Conservation (phyloP, 108 stramenopile genomes). For the Nitzschia inconspicua region DNA sequence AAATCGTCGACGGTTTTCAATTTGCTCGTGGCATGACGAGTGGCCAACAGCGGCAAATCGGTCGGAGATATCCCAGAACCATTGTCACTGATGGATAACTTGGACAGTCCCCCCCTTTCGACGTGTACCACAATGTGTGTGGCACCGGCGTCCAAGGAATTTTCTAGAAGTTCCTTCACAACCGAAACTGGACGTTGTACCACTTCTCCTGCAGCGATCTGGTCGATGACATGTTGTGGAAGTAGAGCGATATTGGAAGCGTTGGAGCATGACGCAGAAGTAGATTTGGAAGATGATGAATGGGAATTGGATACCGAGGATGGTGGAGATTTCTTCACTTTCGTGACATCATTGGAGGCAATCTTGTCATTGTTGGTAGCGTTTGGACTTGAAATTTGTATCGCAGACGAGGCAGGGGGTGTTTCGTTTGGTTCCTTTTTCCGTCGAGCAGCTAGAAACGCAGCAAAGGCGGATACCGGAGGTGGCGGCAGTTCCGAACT, state of each 20-base stretch:
- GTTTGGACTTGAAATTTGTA: too few relatives aligned
- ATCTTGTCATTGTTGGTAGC: too few relatives aligned
- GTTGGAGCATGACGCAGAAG: too few relatives aligned
- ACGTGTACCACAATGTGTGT: conserved; percentile 27
- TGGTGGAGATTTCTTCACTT: too few relatives aligned
- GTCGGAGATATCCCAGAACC: conserved; percentile 58
- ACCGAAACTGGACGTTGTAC: conserved; percentile 94
- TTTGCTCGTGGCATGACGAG: conserved; percentile 96
- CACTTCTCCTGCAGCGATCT: conserved; percentile 98
- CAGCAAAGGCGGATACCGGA: too few relatives aligned
- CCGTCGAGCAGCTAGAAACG: too few relatives aligned
- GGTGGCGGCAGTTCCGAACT: too few relatives aligned
- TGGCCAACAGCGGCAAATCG: conserved; percentile 87
- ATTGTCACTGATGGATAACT: conserved; percentile 60
- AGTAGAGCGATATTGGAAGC: conserved; percentile 33
- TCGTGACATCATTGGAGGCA: too few relatives aligned
- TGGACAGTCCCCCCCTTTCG: conserved; percentile 30
- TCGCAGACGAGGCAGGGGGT: too few relatives aligned
- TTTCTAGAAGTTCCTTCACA: conserved; percentile 97
- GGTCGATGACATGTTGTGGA: conserved; percentile 86
- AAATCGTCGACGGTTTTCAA: conserved; percentile 83
- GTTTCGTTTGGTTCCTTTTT: too few relatives aligned
- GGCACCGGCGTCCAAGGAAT: conserved; percentile 92
- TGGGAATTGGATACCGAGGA: too few relatives aligned
- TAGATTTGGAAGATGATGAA: too few relatives aligned